Conservation (phyloP, 371 early-diverging fungal genomes). For the Funneliformis caledonium region DNA sequence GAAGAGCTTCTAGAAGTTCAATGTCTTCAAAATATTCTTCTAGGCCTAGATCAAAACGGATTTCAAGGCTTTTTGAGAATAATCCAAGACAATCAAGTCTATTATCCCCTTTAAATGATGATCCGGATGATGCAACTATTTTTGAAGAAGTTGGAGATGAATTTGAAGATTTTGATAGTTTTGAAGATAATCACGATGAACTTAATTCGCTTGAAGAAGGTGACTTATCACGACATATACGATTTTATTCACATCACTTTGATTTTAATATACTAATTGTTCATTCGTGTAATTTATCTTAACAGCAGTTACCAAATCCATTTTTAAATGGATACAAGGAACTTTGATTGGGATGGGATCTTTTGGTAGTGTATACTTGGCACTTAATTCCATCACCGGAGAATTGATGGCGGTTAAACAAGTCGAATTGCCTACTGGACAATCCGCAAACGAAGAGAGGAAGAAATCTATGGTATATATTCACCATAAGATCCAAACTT, state of each 20-base stretch:
- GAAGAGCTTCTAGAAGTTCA: slow-evolving; percentile 46
- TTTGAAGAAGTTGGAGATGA: background rate
- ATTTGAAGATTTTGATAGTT: background rate
- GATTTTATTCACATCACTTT: background rate
- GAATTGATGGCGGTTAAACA: slow-evolving; percentile 98
- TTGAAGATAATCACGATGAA: slow-evolving; percentile 30
- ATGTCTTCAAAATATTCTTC: slow-evolving; percentile 40
- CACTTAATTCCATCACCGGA: slow-evolving; percentile 81
- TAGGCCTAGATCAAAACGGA: slow-evolving; percentile 36
- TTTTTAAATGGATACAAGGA: slow-evolving; percentile 79
- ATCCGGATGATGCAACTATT: background rate
- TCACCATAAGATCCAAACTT: too few relatives aligned
- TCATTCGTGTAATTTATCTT: background rate
- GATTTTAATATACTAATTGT: background rate
- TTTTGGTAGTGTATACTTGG: slow-evolving; percentile 96
- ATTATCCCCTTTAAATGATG: background rate
- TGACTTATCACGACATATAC: background rate
- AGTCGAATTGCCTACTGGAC: slow-evolving; percentile 82
- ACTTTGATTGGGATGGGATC: slow-evolving; percentile 95
- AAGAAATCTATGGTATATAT: slow-evolving; percentile 60
- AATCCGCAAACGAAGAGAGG: slow-evolving; percentile 68
- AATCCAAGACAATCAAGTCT: background rate
- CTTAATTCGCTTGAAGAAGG: background rate
- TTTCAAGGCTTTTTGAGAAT: slow-evolving; percentile 19
- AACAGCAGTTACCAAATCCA: background rate